Base-by-base conservation (phyloP, 192 early-diverging fungal genomes). In the Spinellus fusiger region DNA sequence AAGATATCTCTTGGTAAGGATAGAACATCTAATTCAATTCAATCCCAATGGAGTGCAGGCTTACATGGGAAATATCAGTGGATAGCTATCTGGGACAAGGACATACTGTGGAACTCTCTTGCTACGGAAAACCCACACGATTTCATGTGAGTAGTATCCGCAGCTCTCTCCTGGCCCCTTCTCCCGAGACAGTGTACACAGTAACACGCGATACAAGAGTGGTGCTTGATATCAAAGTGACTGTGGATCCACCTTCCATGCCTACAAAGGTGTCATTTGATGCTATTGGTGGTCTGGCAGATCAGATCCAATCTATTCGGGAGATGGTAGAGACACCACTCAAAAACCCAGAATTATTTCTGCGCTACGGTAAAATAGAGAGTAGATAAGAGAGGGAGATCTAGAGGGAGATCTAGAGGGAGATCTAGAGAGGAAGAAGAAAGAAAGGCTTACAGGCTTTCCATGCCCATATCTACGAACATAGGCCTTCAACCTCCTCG, bases 401-500 rank as follows among this genome's bases (percentile, higher is more conserved):
- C 27, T n/a, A n/a, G n/a, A n/a, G n/a, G n/a, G n/a, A n/a, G n/a
- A n/a, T n/a, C n/a, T n/a, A n/a, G n/a, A n/a, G 10, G 1, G n/a
- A 18, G 2, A 29, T 44, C 18, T 9, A n/a, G 8, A 7, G 12
- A 1, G 1, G 16, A 29, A 10, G 3, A 37, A 1, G 3, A 16
- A 26, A 18, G 57, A 18, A 27, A 0, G 3, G 1, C 29, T 58
- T 3, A 15, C 1, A 65, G 16, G 56, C 62, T 15, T 58, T 22
- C 13, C 26, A 26, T 37, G 8, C 16, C 25, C 27, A 56, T 25
- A 38, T 66, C n/a, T n/a, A n/a, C n/a, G n/a, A n/a, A n/a, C n/a
- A n/a, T n/a, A 77, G 86, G 89, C 1, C 78, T 98, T 9, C 76
- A 78, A 48, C 92, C 94, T n/a, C 95, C 97, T 15, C 88, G 89